Base-by-base conservation (phyloP, 2,329 filamentous ascomycete genomes). In the Drechslerella dactyloides region DNA sequence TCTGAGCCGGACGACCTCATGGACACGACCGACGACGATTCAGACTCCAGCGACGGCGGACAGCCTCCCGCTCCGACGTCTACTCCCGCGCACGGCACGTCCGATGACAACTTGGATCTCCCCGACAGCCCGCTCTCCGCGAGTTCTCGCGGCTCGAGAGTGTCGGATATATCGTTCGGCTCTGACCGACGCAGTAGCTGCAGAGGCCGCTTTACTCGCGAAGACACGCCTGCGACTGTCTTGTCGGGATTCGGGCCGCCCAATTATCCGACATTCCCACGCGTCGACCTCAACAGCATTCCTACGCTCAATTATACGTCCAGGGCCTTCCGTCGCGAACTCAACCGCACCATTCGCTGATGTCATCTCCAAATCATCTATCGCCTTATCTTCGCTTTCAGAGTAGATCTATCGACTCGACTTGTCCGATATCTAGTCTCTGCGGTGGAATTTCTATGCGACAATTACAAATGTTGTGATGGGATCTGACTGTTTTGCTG, bases 311-410 rank as follows among this genome's bases (percentile, higher is more conserved):
- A 40, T 6, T 54, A 42, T 24, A 33, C 40, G 3, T 63, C 59
- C 8, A 19, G 15, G 6, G n/a, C 30, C 1, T 63, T 63, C 51
- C 23, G 23, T 4, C 59, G 40, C 1, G 59, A 63, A 21, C 17
- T 48, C 8, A 24, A 24, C 10, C 59, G 51, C 5, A 63, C 59
- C 23, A 50, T 63, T 11, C 59, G 59, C 10, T 63, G 37, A 54
- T 27, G 27, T 11, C n/a, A n/a, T n/a, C n/a, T n/a, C n/a, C n/a
- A n/a, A n/a, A n/a, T n/a, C n/a, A n/a, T n/a, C n/a, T n/a, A n/a
- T n/a, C n/a, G n/a, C n/a, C n/a, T n/a, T n/a, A n/a, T n/a, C n/a
- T n/a, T n/a, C n/a, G n/a, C n/a, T n/a, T n/a, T n/a, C n/a, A n/a
- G n/a, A n/a, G 6, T 58, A 5, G 15, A n/a, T 57, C 15, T 55